phyloP scores from a whole-genome alignment of 2,329 filamentous ascomycete species.

The Fusarium stilboides region DNA sequence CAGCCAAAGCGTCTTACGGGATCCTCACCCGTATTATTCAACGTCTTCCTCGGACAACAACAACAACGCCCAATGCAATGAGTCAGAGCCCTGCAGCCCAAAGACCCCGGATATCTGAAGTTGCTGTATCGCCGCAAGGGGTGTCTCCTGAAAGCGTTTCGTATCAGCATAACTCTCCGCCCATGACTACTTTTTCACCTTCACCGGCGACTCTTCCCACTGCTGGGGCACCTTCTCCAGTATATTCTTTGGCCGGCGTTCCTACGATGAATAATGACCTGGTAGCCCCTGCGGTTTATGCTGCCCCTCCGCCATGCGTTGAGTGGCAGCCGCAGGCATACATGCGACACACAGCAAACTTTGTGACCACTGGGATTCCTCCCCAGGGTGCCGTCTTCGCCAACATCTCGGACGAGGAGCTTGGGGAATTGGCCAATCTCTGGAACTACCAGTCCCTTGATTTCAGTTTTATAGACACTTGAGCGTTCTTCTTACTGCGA shows the following conservation, averaged over 20 bases:
- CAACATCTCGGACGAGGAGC: conserved; percentile 53
- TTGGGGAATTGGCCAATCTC: conserved; percentile 53
- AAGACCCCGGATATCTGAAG: conserved; percentile 22
- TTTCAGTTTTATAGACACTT: conserved; percentile 49
- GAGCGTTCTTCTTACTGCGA: background rate
- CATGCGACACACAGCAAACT: conserved; percentile 20
- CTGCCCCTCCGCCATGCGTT: conserved; percentile 11
- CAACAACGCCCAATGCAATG: conserved; percentile 29
- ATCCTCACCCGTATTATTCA: conserved; percentile 53
- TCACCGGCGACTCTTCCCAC: conserved; percentile 1
- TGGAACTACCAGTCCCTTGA: conserved; percentile 56
- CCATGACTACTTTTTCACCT: conserved; percentile 13
- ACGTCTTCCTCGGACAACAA: conserved; percentile 47
- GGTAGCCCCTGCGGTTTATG: conserved; percentile 14
- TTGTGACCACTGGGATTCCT: conserved; percentile 16
- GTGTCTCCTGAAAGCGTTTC: conserved; percentile 7
- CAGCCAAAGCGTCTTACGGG: conserved; percentile 53
- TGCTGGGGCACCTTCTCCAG: conserved; percentile 18
- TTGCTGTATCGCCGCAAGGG: conserved; percentile 6
- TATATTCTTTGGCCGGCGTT: conserved; percentile 19
- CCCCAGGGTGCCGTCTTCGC: conserved; percentile 44
- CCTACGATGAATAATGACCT: conserved; percentile 3
- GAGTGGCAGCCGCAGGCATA: conserved; percentile 39
- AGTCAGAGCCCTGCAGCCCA: conserved; percentile 19
- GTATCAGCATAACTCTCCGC: conserved; percentile 21